Percentiles rank a stretch among this genome's conserved stretches.
Conservation (phyloP, 169 alveolate genomes). For the Babesia ovata region DNA sequence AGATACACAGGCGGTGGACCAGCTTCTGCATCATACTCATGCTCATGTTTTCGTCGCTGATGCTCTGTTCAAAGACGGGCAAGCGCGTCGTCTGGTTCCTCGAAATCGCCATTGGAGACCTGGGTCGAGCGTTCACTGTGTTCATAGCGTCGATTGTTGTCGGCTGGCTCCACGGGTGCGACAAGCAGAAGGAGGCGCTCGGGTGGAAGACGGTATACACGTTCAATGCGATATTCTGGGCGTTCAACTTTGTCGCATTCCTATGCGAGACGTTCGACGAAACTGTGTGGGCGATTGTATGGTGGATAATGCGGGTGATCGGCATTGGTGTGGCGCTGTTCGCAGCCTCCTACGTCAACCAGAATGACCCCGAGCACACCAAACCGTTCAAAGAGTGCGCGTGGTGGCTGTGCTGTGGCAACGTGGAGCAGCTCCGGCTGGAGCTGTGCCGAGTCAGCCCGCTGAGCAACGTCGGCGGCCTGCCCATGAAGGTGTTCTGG, state of each 20-base stretch:
- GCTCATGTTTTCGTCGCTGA: conserved; percentile 55
- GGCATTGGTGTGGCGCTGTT: conserved; percentile 40
- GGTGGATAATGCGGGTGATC: conserved; percentile 53
- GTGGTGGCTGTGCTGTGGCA: conserved; percentile 70
- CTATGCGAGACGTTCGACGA: conserved; percentile 57
- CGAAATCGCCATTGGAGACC: conserved; percentile 75
- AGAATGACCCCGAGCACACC: background rate
- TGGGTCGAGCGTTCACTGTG: conserved; percentile 72
- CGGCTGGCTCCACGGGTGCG: conserved; percentile 63
- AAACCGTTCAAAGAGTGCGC: conserved; percentile 8
- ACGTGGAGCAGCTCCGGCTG: conserved; percentile 65
- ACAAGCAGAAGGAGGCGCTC: conserved; percentile 39
- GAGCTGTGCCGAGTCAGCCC: conserved; percentile 70
- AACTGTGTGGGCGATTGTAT: conserved; percentile 20
- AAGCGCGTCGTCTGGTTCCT: conserved; percentile 75
- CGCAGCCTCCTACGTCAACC: conserved; percentile 8
- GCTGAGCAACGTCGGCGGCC: conserved; percentile 59
- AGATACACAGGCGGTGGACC: conserved; percentile 32
- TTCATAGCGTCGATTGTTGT: conserved; percentile 61
- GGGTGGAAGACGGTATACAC: conserved; percentile 43
- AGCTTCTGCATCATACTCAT: conserved; percentile 34
- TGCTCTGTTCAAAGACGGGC: conserved; percentile 51
- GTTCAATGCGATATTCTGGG: conserved; percentile 61
- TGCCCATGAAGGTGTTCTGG: conserved; percentile 70
- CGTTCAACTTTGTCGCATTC: conserved; percentile 36